These are phyloP conservation scores for Periconia macrospinosa DNA, from an alignment of 2,329 filamentous ascomycete genomes.

Conservation along the genomic window DNA sequence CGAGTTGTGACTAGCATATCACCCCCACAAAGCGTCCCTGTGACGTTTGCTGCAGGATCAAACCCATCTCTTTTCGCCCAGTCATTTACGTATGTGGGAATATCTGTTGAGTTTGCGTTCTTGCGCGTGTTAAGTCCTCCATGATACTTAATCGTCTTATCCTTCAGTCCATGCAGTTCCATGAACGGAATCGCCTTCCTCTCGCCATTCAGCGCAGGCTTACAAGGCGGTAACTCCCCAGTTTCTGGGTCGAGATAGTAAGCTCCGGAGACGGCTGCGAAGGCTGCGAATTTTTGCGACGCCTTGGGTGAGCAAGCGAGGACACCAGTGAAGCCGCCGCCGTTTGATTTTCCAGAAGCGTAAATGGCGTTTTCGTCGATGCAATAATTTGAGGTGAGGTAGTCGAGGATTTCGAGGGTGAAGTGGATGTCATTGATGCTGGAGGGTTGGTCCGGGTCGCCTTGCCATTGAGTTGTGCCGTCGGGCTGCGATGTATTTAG, in stretches of 20 bases:
- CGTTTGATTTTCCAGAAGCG: slow-evolving; percentile 57
- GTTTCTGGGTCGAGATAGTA: slow-evolving; percentile 42
- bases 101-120: slow-evolving; percentile 20
- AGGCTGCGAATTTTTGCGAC: slow-evolving; percentile 51
- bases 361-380: slow-evolving; percentile 51
- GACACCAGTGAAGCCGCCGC: slow-evolving; percentile 54
- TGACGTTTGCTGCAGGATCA: slow-evolving; percentile 26
- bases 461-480: slow-evolving; percentile 43
- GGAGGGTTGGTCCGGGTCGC: slow-evolving; percentile 44
- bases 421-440: slow-evolving; percentile 50
- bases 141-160: slow-evolving; percentile 45
- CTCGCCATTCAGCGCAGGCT: slow-evolving; percentile 17
- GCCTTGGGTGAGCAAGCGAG: slow-evolving; percentile 51
- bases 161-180: slow-evolving; percentile 49
- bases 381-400: slow-evolving; percentile 47
- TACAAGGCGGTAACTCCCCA: slow-evolving; percentile 28
- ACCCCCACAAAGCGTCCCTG: slow-evolving; percentile 30
- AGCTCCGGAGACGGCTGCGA: slow-evolving; percentile 53
- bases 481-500: neutral
- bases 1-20: slow-evolving; percentile 28
- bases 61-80: slow-evolving; percentile 44
- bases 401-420: slow-evolving; percentile 46
- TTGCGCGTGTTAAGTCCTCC: slow-evolving; percentile 34
- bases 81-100: slow-evolving; percentile 36
- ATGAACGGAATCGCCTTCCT: slow-evolving; percentile 43